phyloP scores from a whole-genome alignment of 208 protist species.

The Trypanosoma lewisi region DNA sequence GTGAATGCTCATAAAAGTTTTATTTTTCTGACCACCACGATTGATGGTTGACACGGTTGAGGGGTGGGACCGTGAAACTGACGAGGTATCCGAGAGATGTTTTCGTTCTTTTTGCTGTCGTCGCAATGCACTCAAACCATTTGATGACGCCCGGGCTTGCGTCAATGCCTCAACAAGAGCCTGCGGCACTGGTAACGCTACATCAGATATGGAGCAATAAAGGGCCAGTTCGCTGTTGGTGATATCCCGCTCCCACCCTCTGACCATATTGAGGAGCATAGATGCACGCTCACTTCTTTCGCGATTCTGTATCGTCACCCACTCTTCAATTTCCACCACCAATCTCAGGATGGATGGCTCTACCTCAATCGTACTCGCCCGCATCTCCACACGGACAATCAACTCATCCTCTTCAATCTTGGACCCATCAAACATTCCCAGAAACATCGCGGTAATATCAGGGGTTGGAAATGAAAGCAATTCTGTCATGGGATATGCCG shows the following conservation, averaged over 20 bases:
- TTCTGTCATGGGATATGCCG: conserved; percentile 28
- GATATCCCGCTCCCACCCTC: conserved; percentile 42
- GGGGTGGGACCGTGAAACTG: no score
- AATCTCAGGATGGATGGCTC: conserved; percentile 66
- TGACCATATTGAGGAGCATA: conserved; percentile 11
- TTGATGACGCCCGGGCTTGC: conserved; percentile 22
- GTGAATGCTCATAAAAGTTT: conserved; percentile 38
- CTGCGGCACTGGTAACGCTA: conserved; percentile 73
- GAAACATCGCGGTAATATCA: conserved; percentile 31
- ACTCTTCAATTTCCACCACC: conserved; percentile 69
- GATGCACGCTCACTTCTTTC: conserved; percentile 16
- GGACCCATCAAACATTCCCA: conserved; percentile 20
- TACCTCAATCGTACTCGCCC: conserved; percentile 63
- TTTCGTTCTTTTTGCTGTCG: neutral
- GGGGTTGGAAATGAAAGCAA: conserved; percentile 67
- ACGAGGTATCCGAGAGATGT: neutral
- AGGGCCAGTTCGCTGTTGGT: conserved; percentile 27
- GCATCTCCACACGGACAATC: conserved; percentile 59
- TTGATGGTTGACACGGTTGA: neutral
- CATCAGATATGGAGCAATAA: conserved; percentile 49
- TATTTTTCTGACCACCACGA: neutral
- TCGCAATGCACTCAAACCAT: conserved; percentile 10
- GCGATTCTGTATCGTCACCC: conserved; percentile 28
- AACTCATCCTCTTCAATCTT: conserved; percentile 31
- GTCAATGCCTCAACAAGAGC: conserved; percentile 41